phyloP scores from a whole-genome alignment of 768 basidiomycete genomes.

The Russula olivacea region DNA sequence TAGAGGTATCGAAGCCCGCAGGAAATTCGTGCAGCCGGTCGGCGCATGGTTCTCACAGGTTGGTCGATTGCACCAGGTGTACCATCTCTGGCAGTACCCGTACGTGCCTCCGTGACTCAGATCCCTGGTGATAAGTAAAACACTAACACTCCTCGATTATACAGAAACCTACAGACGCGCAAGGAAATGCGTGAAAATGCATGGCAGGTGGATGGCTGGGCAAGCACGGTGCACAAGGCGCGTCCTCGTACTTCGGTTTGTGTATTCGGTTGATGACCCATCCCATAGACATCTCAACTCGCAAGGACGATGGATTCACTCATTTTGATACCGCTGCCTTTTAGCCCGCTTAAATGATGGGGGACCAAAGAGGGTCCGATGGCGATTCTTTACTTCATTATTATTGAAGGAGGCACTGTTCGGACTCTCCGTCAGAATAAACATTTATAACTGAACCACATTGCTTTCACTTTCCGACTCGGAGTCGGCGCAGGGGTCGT shows the following conservation, averaged over 20 bases:
- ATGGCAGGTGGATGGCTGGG: conserved; percentile 95
- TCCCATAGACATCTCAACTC: conserved; percentile 77
- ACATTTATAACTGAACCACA: background rate
- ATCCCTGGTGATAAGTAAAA: background rate
- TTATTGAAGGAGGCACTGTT: conserved; percentile 65
- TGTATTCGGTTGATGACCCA: background rate
- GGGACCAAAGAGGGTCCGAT: conserved; percentile 74
- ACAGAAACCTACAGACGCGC: conserved; percentile 66
- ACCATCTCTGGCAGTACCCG: conserved; percentile 98
- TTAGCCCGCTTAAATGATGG: conserved; percentile 83
- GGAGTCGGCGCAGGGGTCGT: too few relatives aligned
- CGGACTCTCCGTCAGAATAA: conserved; percentile 7
- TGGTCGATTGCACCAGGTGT: conserved; percentile 79
- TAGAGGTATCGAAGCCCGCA: conserved; percentile 88
- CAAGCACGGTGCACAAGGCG: conserved; percentile 88
- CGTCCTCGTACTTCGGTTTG: conserved; percentile 18
- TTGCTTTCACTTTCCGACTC: too few relatives aligned
- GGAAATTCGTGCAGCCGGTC: conserved; percentile 77
- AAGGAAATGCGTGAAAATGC: conserved; percentile 84
- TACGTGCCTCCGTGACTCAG: conserved; percentile 31
- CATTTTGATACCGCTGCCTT: conserved; percentile 72
- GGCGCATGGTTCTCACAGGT: conserved; percentile 93
- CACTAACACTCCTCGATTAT: background rate
- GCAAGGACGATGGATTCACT: conserved; percentile 82
- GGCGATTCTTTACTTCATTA: conserved; percentile 86